Conservation (phyloP, 1,284 basidiomycete species). For the Ustilago lituana region DNA sequence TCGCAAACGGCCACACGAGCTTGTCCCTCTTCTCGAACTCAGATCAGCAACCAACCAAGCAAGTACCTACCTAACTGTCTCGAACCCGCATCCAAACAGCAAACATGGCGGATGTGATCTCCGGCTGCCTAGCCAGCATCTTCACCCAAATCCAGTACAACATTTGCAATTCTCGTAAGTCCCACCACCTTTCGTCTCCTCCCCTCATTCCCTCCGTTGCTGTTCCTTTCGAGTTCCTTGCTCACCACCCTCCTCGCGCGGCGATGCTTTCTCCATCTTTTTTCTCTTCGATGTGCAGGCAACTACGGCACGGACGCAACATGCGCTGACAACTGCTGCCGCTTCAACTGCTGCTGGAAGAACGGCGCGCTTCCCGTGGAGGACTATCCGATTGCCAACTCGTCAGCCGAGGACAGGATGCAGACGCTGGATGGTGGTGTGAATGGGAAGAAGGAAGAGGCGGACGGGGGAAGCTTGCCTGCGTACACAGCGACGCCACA, state of each 20-base stretch:
- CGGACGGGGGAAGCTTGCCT: conserved; percentile 4
- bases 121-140: conserved; percentile 13
- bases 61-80: neutral
- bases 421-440: conserved; percentile 5
- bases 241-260: too few species aligned
- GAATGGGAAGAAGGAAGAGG: neutral
- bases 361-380: conserved; percentile 36
- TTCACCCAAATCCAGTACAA: conserved; percentile 15
- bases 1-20: too few species aligned
- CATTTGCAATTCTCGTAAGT: conserved; percentile 34
- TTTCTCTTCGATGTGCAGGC: conserved; percentile 6
- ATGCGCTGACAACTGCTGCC: conserved; percentile 42
- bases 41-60: too few species aligned
- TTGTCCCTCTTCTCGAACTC: too few species aligned
- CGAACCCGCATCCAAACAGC: neutral
- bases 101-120: neutral
- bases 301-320: conserved; percentile 24
- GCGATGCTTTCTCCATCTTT: neutral
- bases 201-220: neutral
- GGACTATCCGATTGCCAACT: conserved; percentile 43
- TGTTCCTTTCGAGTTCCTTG: neutral
- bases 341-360: conserved; percentile 46
- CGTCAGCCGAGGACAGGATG: conserved; percentile 7
- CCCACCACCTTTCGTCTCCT: neutral
- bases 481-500: conserved; percentile 30